These are phyloP conservation scores for Nowakowskiella sp. DNA, from an alignment of 192 early-diverging fungal genomes.

Conservation along the genomic window DNA sequence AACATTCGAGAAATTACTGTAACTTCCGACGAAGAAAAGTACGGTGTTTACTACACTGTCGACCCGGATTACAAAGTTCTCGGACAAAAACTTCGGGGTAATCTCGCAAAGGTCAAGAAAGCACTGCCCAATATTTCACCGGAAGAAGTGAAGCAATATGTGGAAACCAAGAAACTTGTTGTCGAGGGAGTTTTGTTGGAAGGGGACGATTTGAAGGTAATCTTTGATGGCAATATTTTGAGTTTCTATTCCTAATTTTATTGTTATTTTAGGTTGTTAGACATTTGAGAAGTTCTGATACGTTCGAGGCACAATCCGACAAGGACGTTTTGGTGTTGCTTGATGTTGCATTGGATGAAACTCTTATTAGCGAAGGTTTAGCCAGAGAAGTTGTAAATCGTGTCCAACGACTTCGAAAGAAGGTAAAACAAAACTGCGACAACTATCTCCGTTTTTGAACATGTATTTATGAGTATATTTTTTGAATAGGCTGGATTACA, in stretches of 20 bases:
- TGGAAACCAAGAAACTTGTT: slow-evolving; percentile 53
- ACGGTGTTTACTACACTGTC: slow-evolving; percentile 86
- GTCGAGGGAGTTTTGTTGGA: slow-evolving; percentile 73
- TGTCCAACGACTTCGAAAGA: slow-evolving; percentile 91
- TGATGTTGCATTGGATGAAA: slow-evolving; percentile 71
- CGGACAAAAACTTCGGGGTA: slow-evolving; percentile 85
- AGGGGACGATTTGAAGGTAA: slow-evolving; percentile 72
- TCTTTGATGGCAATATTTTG: too few species aligned
- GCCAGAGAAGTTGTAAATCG: slow-evolving; percentile 96
- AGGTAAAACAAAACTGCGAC: slow-evolving; percentile 32
- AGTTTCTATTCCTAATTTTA: slow-evolving; percentile 19
- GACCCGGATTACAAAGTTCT: slow-evolving; percentile 86
- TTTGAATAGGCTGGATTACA: slow-evolving; percentile 55
- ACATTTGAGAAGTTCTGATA: slow-evolving; percentile 62
- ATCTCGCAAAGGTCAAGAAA: slow-evolving; percentile 75
- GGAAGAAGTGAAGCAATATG: slow-evolving; percentile 75
- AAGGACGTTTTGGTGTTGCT: slow-evolving; percentile 82
- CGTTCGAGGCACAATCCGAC: slow-evolving; percentile 70
- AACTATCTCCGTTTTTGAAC: not conserved
- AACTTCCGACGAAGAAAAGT: slow-evolving; percentile 83
- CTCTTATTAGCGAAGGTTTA: slow-evolving; percentile 78
- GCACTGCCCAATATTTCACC: slow-evolving; percentile 67
- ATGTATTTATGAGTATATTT: not conserved
- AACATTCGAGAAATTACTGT: slow-evolving; percentile 81
- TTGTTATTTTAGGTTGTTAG: slow-evolving; percentile 6